Evolutionary conservation across 2,329 filamentous ascomycete species (phyloP), one percentile per base, ranked within the genome.

Genomic region (Pseudogymnoascus sp.): DNA sequence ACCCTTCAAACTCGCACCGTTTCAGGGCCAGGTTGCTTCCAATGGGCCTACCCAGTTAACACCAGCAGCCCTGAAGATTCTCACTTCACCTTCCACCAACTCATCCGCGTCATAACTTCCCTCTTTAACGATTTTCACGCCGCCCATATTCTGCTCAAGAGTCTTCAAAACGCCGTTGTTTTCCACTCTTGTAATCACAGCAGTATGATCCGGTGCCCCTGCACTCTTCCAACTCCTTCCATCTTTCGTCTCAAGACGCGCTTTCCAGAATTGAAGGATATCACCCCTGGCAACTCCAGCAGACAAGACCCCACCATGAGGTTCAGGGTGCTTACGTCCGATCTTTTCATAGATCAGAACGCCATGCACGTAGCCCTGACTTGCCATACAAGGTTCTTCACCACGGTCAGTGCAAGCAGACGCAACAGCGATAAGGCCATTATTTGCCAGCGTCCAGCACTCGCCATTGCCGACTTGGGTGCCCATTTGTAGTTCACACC

Each of bases 401-500:
- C 69, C 70, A 4, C 65, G 62, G 2, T 65, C 63, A 11, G 63
- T 64, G 44, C 66, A 68, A 3, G 65, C 66, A 18, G 62, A 60
- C 4, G 69, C 70, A 18, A 74, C 63, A 4, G 68, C 69, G 37
- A 69, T 63, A 3, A 75, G 66, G 3, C 69, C 74, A 37, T 73
- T 66, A 36, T 71, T 67, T 5, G 74, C 73, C 14, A 76, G 67
- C 3, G 74, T 75, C 74, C 75, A 76, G 62, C 75, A 76, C 63
- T 76, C 73, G 4, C 75, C 74, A 63, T 76, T 70, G 10, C 74
- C 75, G 3, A 77, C 73, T 63, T 71, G 67, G 10, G 63, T 64
- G 2, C 73, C 74, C 28, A 73, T 66, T 56, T 69, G 64, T 3
- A 64, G 63, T 59, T 73, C 68, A 31, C 70, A 70, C 71, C 71